Percentiles rank a stretch among this genome's conserved stretches.
Conservation (phyloP, 257 asterid genomes). For the Capsicum baccatum region DNA sequence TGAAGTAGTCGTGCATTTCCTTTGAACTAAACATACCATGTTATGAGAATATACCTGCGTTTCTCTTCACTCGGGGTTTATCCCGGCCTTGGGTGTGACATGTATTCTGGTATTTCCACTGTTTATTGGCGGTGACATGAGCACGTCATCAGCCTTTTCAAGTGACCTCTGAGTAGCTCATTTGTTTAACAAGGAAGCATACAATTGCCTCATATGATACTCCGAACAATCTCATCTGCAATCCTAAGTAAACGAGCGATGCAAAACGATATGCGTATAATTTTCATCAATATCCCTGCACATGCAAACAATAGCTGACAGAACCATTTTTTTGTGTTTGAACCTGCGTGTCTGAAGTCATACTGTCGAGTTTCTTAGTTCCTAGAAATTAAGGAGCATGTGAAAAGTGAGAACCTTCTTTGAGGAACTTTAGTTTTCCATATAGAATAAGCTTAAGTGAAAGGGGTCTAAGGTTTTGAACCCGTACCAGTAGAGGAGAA, state of each 20-base stretch:
- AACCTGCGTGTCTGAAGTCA: background rate
- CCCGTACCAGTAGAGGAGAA: background rate
- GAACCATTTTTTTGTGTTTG: background rate
- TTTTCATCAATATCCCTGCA: background rate
- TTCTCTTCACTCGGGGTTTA: background rate
- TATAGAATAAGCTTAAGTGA: background rate
- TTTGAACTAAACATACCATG: background rate
- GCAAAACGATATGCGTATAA: background rate
- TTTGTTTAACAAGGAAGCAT: background rate
- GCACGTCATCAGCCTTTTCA: background rate
- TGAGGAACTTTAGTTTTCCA: background rate
- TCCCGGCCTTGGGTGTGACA: background rate
- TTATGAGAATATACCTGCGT: background rate
- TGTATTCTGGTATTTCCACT: background rate
- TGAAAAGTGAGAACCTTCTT: background rate
- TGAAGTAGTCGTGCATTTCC: background rate
- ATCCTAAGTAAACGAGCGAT: background rate
- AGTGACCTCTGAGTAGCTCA: background rate
- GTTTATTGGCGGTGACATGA: background rate
- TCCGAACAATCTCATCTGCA: constrained; percentile 17
- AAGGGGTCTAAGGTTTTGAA: background rate
- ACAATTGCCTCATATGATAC: background rate
- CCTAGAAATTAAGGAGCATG: background rate
- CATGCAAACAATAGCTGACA: constrained; percentile 1
- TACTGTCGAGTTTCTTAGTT: background rate